Evolutionary conservation across 1,284 basidiomycete genomes (phyloP), one percentile per base, ranked within the genome.

Genomic region (Sphagnurus paluster): DNA sequence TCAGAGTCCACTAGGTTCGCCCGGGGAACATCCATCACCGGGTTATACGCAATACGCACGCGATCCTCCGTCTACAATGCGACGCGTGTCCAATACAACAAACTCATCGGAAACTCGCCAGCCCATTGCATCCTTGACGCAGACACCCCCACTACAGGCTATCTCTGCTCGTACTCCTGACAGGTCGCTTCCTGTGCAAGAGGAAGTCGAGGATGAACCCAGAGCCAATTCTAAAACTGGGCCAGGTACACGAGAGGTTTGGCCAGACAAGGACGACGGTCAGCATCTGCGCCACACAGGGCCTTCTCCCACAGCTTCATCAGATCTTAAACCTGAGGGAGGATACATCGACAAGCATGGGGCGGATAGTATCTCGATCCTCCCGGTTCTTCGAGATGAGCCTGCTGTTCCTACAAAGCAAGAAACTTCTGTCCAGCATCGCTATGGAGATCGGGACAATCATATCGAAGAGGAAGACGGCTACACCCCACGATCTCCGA

Each of bases 401-500:
- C 39, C 9, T 4, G 38, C 26, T 8, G 23, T 45, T 11, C 19
- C 37, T 16, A 32, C 74, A 46, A 75, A 79, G 39, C 70, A 68
- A 32, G 63, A 69, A 40, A 65, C 63, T 25, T 44, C 50, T 30
- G 58, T 42, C 33, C 60, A 59, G 25, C 62, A 46, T 44, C 59
- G 55, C 32, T 64, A 60, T 46, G 37, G 53, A 8, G 63, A 63
- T 36, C 46, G 57, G 8, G 64, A 66, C 33, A 61, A 64, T 13
- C 51, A 46, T 34, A 50, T 54, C 25, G 65, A 67, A 19, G 71
- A 76, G 26, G 72, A 75, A 46, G 73, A 72, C 42, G 73, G 75
- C n/a, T 82, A 78, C 55, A 89, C 86, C 0, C 86, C 87, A 3
- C 77, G 84, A n/a, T 89, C 86, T 2, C 83, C 84, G 0, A 78